Evolutionary conservation across 352 stramenopile species (phyloP), one percentile per base, ranked within the genome.

Genomic region (Phytophthora capsici): DNA sequence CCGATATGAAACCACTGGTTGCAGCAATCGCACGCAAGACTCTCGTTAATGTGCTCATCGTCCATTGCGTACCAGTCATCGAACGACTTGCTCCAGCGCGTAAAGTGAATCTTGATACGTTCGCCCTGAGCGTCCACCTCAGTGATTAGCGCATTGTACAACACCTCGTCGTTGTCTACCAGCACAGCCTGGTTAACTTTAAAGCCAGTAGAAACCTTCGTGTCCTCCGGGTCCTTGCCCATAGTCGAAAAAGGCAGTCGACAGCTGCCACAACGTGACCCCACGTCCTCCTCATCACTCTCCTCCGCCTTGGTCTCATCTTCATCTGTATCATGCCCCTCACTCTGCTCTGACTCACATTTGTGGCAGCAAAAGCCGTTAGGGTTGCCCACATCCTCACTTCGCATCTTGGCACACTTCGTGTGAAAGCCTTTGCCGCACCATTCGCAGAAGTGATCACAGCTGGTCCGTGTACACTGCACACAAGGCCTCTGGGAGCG

Each of bases 61-160:
- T 95, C 87, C 87, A 95, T 95, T 10, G 85, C 73, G 65, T 95
- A 95, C 87, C 87, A 95, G 58, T 92, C 82, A 46, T 95, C 87
- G 56, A 95, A 95, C 59, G 85, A 91, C 48, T 95, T 95, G 66
- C 79, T 91, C 85, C 87, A 95, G 7, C 84, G 77, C 37, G 89
- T 78, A 51, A 95, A 95, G 69, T 95, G 87, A 52, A 95, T 95
- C 70, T 94, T 94, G 25, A 95, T 83, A 50, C 84, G 83, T 70
- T 93, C 86, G 52, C 73, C 69, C 32, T 71, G 65, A 17, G 74
- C 63, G 65, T 95, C 86, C n/a, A 93, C 84, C 7, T 93, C 84
- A 16, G 82, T 93, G 61, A 95, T 91, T 20, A 94, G 68, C 16
- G 87, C 85, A 46, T 95, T 95, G 73, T 95, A 95, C 20, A 95